Percentiles rank a stretch among this genome's conserved stretches.
Evolutionary conservation across 2,329 filamentous ascomycete species (phyloP).

Genomic region (Penicillium janthinellum): DNA sequence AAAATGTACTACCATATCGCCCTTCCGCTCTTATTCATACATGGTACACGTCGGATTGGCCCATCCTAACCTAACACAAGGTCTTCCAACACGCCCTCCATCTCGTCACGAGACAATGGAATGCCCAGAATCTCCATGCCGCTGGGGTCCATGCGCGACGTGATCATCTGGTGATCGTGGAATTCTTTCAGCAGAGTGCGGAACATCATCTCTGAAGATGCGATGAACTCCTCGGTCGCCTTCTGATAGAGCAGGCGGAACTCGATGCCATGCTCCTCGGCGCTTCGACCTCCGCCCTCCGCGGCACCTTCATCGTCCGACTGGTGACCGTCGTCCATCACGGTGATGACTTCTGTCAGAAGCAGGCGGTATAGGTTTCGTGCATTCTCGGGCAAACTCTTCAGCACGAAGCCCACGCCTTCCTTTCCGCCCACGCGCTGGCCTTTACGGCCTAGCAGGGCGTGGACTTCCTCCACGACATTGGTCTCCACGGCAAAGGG

Average conservation of each 20-base stretch:
- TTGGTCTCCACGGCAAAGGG: slow-evolving; percentile 75
- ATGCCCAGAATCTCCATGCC: slow-evolving; percentile 85
- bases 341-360: slow-evolving; percentile 77
- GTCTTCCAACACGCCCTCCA: slow-evolving; percentile 87
- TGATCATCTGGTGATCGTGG: slow-evolving; percentile 97
- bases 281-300: slow-evolving; percentile 30
- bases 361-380: slow-evolving; percentile 82
- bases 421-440: slow-evolving; percentile 83
- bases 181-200: slow-evolving; percentile 94
- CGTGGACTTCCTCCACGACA: slow-evolving; percentile 86
- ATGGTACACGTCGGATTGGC: neutral
- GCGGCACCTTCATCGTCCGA: slow-evolving; percentile 54
- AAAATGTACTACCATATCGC: slow-evolving; percentile 25
- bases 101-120: slow-evolving; percentile 82
- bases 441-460: slow-evolving; percentile 78
- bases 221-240: slow-evolving; percentile 94
- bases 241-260: slow-evolving; percentile 93
- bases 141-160: slow-evolving; percentile 78
- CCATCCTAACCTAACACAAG: slow-evolving; percentile 44
- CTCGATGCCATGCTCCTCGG: slow-evolving; percentile 68
- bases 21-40: slow-evolving; percentile 18
- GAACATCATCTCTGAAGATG: slow-evolving; percentile 94
- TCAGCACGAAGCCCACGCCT: slow-evolving; percentile 87
- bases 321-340: slow-evolving; percentile 57
- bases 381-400: slow-evolving; percentile 88